These are phyloP conservation scores for Ophiognomonia clavigignenti-juglandacearum DNA, from an alignment of 2,329 filamentous ascomycete species.

Conservation along the genomic window DNA sequence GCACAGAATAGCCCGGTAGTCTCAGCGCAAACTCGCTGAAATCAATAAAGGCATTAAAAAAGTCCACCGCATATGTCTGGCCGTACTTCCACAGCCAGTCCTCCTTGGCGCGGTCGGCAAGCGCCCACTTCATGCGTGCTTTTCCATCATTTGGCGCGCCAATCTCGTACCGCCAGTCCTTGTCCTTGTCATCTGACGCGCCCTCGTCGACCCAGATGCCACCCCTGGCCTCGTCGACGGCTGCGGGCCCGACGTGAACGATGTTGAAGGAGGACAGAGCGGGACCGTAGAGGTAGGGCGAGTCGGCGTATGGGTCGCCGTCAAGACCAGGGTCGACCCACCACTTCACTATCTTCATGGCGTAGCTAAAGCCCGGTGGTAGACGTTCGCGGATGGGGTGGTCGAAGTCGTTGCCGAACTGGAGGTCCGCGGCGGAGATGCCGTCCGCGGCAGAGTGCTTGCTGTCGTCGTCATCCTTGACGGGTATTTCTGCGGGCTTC, in stretches of 20 bases:
- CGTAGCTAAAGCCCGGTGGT: conserved; percentile 80
- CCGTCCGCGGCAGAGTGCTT: conserved; percentile 32
- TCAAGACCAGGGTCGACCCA: conserved; percentile 88
- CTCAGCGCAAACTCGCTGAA: conserved; percentile 69
- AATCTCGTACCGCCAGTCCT: conserved; percentile 36
- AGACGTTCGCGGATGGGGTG: conserved; percentile 80
- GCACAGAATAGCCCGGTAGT: conserved; percentile 67
- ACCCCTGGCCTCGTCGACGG: conserved; percentile 41
- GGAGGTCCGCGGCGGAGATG: conserved; percentile 66
- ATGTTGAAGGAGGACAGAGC: conserved; percentile 76
- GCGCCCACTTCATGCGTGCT: conserved; percentile 56
- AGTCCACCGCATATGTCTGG: conserved; percentile 53
- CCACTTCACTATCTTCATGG: conserved; percentile 82
- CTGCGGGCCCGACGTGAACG: conserved; percentile 58
- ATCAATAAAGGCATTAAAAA: conserved; percentile 90
- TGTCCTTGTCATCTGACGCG: conserved; percentile 54
- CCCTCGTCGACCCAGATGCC: conserved; percentile 62
- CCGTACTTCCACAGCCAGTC: conserved; percentile 52
- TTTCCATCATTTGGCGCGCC: conserved; percentile 49
- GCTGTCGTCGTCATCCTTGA: conserved; percentile 14
- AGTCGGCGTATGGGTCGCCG: conserved; percentile 82
- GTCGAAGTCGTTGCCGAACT: conserved; percentile 96
- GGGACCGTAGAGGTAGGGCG: conserved; percentile 80
- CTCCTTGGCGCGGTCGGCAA: conserved; percentile 42
- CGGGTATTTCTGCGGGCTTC: conserved; percentile 19